These are phyloP conservation scores for Plasmodium vinckei DNA, from an alignment of 169 alveolate species.

Conservation along the genomic window DNA sequence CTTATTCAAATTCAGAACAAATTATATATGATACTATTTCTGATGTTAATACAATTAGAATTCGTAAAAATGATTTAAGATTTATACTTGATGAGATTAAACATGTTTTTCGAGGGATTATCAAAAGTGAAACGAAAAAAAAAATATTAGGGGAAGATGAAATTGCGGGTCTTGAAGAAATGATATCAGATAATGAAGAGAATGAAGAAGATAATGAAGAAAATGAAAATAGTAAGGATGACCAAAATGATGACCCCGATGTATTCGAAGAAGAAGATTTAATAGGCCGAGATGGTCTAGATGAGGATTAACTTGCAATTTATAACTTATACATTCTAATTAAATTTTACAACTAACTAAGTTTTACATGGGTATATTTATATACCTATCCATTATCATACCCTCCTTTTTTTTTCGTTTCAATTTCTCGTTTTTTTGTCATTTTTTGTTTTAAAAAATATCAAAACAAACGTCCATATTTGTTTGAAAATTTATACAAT, in stretches of 20 bases:
- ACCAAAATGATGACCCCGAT: neutral
- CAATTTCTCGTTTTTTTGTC: too few species aligned
- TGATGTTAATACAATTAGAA: slow-evolving; percentile 47
- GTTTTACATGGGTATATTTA: too few species aligned
- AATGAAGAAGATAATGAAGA: neutral
- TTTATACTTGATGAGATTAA: slow-evolving; percentile 39
- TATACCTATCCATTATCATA: too few species aligned
- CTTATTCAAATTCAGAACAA: slow-evolving; percentile 32
- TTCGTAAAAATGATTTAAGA: slow-evolving; percentile 36
- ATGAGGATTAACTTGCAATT: neutral
- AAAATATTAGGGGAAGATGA: neutral
- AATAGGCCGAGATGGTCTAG: neutral
- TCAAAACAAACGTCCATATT: too few species aligned
- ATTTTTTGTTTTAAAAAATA: too few species aligned
- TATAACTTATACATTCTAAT: too few species aligned
- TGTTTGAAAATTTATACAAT: too few species aligned
- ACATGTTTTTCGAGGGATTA: slow-evolving; percentile 35
- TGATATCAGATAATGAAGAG: neutral
- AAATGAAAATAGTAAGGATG: neutral
- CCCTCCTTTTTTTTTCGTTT: too few species aligned
- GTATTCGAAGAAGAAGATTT: neutral
- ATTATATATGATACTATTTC: slow-evolving; percentile 30
- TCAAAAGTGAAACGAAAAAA: neutral
- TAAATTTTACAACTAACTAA: too few species aligned
- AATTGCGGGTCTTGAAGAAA: neutral